phyloP scores from a whole-genome alignment of 345 rosid species.

The Arabis hirsuta region DNA sequence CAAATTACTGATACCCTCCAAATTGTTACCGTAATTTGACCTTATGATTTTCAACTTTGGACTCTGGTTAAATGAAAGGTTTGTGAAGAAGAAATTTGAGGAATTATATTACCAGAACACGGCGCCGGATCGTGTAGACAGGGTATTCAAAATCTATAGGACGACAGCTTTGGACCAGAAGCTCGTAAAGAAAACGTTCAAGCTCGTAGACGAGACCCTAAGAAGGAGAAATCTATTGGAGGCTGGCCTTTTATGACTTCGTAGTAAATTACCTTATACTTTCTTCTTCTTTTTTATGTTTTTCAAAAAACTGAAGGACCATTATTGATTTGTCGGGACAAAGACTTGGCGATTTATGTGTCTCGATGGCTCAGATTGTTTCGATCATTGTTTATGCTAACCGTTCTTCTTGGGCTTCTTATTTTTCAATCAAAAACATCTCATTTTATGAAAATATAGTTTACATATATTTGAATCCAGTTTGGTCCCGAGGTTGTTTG shows the following conservation, averaged over 20 bases:
- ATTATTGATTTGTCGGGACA: conserved; percentile 15
- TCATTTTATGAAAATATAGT: too few species aligned
- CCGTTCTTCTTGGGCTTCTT: not conserved
- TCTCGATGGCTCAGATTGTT: conserved; percentile 8
- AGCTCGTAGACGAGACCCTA: conserved; percentile 92
- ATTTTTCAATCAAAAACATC: too few species aligned
- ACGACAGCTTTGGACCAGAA: conserved; percentile 94
- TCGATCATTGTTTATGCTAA: not conserved
- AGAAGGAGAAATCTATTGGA: conserved; percentile 91
- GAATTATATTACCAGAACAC: conserved; percentile 91
- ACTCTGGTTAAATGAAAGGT: conserved; percentile 49
- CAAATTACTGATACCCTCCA: not conserved
- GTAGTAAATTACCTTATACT: conserved; percentile 32
- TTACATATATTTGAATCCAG: too few species aligned
- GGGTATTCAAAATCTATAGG: conserved; percentile 94
- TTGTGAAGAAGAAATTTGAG: conserved; percentile 95
- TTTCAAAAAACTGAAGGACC: not conserved
- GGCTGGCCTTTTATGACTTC: conserved; percentile 89
- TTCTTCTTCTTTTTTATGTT: not conserved
- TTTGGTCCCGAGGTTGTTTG: too few species aligned
- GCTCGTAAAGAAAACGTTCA: conserved; percentile 98
- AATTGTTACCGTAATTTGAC: not conserved
- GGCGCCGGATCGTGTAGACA: conserved; percentile 77
- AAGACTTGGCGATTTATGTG: conserved; percentile 7
- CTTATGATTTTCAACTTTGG: not conserved